Percentiles rank a stretch among this genome's conserved stretches.
phyloP scores from a whole-genome alignment of 331 rosid genomes.

The Erythrophleum ivorense region DNA sequence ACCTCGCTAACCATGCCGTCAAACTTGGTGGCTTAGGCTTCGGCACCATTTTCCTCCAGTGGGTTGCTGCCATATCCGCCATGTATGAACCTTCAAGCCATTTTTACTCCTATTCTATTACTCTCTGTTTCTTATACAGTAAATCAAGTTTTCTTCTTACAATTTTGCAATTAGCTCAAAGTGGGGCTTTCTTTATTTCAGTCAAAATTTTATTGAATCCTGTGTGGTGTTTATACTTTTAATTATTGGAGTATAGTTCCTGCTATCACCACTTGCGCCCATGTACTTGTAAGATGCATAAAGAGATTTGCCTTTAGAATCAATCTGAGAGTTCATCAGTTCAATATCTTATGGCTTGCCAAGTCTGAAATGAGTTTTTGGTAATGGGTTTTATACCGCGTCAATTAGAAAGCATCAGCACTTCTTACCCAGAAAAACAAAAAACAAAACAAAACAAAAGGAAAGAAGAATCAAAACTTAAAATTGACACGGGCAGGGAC shows the following conservation, averaged over 20 bases:
- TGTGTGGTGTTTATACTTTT: neutral
- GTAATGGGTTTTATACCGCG: neutral
- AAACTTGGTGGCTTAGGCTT: slow-evolving; percentile 69
- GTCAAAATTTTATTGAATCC: neutral
- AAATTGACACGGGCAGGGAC: neutral
- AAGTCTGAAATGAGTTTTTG: neutral
- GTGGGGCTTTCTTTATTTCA: neutral
- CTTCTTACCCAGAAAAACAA: no score
- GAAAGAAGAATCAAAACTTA: neutral
- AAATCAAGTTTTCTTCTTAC: neutral
- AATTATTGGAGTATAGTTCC: neutral
- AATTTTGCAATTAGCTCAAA: neutral
- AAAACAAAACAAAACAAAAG: no score
- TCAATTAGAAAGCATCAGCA: neutral
- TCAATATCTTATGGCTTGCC: neutral
- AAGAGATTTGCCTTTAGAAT: neutral
- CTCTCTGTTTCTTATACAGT: neutral
- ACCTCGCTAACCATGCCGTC: slow-evolving; percentile 61
- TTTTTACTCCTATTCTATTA: neutral
- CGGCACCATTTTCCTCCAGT: slow-evolving; percentile 64
- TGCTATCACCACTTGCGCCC: neutral
- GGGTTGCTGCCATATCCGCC: slow-evolving; percentile 78
- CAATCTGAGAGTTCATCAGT: neutral
- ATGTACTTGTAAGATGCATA: neutral
- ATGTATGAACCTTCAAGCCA: slow-evolving; percentile 50